Conservation (phyloP, 1,139 yeast species). For the Candida mesenterica region DNA sequence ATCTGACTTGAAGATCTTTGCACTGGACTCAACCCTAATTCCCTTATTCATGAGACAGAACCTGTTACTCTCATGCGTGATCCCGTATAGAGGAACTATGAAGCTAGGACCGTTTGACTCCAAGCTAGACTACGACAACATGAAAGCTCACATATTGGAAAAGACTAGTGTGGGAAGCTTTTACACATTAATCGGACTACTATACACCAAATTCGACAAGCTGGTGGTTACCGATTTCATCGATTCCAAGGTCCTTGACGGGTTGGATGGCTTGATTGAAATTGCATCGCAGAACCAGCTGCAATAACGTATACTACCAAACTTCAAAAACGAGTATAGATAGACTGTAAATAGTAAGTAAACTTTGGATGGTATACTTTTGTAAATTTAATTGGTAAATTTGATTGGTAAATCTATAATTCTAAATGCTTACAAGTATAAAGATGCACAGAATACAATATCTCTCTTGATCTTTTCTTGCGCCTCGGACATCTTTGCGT, state of each 20-base stretch:
- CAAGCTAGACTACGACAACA: conserved; percentile 12
- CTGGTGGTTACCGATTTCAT: conserved; percentile 25
- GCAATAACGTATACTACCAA: no score
- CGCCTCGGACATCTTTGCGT: conserved; percentile 85
- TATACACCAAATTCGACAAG: conserved; percentile 30
- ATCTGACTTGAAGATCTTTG: conserved; percentile 19
- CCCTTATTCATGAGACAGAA: conserved; percentile 35
- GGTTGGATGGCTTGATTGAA: conserved; percentile 19
- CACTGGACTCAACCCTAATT: conserved; percentile 21
- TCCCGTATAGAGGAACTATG: conserved; percentile 33
- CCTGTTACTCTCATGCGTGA: conserved; percentile 24
- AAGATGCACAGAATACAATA: conserved; percentile 94
- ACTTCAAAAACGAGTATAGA: no score
- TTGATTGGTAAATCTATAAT: background rate
- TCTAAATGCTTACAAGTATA: conserved; percentile 57
- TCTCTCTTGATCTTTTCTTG: conserved; percentile 95
- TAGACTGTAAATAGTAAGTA: background rate
- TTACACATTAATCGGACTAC: conserved; percentile 39
- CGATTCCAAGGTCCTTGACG: conserved; percentile 29
- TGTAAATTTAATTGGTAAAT: background rate
- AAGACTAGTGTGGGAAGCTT: conserved; percentile 36
- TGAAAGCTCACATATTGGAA: conserved; percentile 19
- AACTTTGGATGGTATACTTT: background rate
- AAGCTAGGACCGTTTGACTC: conserved; percentile 17
- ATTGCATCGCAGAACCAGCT: conserved; percentile 9